phyloP scores from a whole-genome alignment of 352 stramenopile genomes.

The Pythium sukuiense region DNA sequence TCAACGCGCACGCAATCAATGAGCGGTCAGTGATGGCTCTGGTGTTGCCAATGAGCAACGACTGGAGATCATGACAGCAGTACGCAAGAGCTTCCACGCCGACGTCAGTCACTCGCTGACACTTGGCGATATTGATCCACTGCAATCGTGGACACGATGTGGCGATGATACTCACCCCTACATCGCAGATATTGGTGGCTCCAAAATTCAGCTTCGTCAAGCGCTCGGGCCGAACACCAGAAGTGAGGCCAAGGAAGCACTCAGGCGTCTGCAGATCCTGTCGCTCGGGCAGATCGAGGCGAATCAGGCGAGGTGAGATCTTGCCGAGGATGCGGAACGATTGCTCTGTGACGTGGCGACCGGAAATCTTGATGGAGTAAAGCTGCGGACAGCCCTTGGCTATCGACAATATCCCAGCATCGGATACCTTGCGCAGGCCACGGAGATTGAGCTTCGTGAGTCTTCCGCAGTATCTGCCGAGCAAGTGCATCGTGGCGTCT shows the following conservation, averaged over 20 bases:
- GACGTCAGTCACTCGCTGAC: conserved; percentile 46
- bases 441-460: conserved; percentile 55
- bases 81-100: conserved; percentile 50
- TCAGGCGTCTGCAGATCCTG: conserved; percentile 47
- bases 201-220: conserved; percentile 43
- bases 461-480: conserved; percentile 37
- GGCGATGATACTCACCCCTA: conserved; percentile 55
- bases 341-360: conserved; percentile 42
- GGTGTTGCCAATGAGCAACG: conserved; percentile 41
- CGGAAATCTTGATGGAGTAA: conserved; percentile 47
- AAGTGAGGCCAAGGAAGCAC: conserved; percentile 36
- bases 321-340: conserved; percentile 58
- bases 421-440: conserved; percentile 57
- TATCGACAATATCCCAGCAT: conserved; percentile 44
- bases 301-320: conserved; percentile 42
- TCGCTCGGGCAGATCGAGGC: conserved; percentile 49
- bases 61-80: conserved; percentile 39
- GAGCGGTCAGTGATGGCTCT: conserved; percentile 49
- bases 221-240: conserved; percentile 22
- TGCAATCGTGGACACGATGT: conserved; percentile 40
- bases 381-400: conserved; percentile 50
- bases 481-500: conserved; percentile 37
- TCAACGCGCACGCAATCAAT: conserved; percentile 41
- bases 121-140: conserved; percentile 68
- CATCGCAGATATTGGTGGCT: conserved; percentile 59